These are phyloP conservation scores for Fusarium newnesense DNA, from an alignment of 2,329 filamentous ascomycete species.

Conservation along the genomic window DNA sequence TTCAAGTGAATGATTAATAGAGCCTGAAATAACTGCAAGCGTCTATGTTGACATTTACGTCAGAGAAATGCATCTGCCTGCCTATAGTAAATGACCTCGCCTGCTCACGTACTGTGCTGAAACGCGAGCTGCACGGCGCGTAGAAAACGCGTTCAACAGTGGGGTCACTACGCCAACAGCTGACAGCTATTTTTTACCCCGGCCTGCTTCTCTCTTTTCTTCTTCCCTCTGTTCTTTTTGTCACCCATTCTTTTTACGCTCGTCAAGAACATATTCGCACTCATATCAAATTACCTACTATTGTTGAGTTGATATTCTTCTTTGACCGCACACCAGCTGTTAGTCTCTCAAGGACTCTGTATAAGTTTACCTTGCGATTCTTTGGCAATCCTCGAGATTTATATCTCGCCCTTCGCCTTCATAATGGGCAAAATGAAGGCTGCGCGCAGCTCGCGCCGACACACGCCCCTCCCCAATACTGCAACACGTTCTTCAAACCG, in stretches of 20 bases:
- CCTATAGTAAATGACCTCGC: background rate
- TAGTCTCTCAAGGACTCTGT: background rate
- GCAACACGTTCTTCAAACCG: background rate
- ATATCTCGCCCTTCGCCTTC: background rate
- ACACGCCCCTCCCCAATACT: background rate
- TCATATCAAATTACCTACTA: background rate
- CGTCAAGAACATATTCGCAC: constrained; percentile 16
- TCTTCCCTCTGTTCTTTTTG: constrained; percentile 5
- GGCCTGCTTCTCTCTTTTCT: background rate
- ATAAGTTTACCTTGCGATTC: constrained; percentile 3
- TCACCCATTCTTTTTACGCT: background rate
- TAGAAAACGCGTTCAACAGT: background rate
- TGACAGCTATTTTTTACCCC: too few relatives aligned
- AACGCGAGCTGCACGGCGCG: background rate
- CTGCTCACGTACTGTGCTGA: background rate
- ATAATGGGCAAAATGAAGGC: constrained; percentile 19
- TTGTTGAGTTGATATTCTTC: background rate
- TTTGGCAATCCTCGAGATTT: background rate
- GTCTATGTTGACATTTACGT: background rate
- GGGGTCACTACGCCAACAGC: background rate
- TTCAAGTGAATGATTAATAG: background rate
- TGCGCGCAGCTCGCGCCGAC: background rate
- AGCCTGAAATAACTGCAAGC: background rate
- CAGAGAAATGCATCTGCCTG: background rate
- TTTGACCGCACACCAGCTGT: constrained; percentile 10